Evolutionary conservation across 345 rosid genomes (phyloP), one percentile per base, ranked within the genome.

Genomic region (Linum tenue): DNA sequence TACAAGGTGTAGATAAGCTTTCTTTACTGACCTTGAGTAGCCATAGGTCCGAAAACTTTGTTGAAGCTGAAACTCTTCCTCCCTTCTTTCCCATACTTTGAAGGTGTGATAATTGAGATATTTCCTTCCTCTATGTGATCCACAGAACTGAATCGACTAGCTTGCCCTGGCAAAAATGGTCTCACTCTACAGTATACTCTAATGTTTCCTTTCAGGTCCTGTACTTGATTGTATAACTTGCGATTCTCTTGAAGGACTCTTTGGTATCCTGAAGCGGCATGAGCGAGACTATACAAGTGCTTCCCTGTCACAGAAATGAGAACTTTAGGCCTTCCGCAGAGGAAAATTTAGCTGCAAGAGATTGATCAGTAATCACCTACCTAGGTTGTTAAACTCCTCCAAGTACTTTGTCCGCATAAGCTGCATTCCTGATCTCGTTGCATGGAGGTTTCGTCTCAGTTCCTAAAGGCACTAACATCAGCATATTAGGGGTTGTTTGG

Each of bases 191-290:
- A 70, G 40, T 75, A 75, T 55, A 75, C 78, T 42, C 78, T 66
- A 51, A 75, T 75, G 63, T 75, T 75, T 51, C 78, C 78, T 75
- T 67, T 75, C 58, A 75, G 71, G 71, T 75, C 78, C 68, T 75
- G 78, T 56, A 75, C 74, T 67, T 75, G 78, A 64, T 75, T 75
- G 74, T 75, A 75, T 43, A 75, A 39, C 69, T 67, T 75, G 59
- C 78, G 78, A 42, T 75, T 75, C 64, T 75, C 78, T 64, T 75
- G 74, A 4, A 75, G 78, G 53, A 75, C 78, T 63, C 67, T 70
- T 63, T 67, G 68, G 48, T 75, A 75, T 53, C 78, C 78, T 63
- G 78, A 70, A 31, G 78, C 78, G 40, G 74, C 78, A 67, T 75
- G 71, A 63, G 74, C 74, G 41, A 75, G 69, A 15, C 74, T 63